phyloP scores from a whole-genome alignment of 352 stramenopile species.

The Phytophthora vignae region DNA sequence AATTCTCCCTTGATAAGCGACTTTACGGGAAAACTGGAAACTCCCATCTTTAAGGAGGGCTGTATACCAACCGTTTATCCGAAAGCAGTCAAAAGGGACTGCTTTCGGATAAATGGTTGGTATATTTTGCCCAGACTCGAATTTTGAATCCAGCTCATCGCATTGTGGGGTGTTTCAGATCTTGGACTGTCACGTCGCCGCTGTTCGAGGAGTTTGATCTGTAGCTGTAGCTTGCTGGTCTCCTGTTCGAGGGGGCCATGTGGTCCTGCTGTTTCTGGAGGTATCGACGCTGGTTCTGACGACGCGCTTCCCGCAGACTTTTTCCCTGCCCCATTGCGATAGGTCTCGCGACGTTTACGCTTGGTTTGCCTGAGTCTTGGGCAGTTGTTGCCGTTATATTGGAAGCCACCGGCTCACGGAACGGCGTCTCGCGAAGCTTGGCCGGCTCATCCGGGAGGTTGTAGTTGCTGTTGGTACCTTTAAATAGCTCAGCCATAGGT shows the following conservation, averaged over 20 bases:
- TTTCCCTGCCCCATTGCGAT: constrained; percentile 2
- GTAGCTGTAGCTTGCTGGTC: not conserved
- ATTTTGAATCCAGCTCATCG: too few species aligned
- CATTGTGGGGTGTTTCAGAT: too few species aligned
- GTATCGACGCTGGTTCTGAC: constrained; percentile 15
- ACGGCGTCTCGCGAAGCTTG: not conserved
- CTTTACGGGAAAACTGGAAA: too few species aligned
- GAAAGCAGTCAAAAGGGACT: too few species aligned
- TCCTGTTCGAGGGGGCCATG: not conserved
- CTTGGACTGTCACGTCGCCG: not conserved
- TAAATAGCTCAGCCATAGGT: not conserved
- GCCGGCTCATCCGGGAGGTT: too few species aligned
- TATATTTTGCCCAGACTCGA: too few species aligned
- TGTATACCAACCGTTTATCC: too few species aligned
- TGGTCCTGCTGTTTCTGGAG: constrained; percentile 11
- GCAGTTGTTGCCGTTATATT: not conserved
- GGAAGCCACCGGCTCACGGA: not conserved
- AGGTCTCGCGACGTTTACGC: not conserved
- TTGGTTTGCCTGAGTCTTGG: not conserved
- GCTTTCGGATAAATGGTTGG: too few species aligned
- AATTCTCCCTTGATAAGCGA: too few species aligned
- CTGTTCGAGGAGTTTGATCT: constrained; percentile 1
- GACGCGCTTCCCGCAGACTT: constrained; percentile 7
- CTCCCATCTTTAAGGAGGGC: too few species aligned
- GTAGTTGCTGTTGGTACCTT: not conserved